These are phyloP conservation scores for Russula compacta DNA, from an alignment of 768 basidiomycete species.

Conservation along the genomic window DNA sequence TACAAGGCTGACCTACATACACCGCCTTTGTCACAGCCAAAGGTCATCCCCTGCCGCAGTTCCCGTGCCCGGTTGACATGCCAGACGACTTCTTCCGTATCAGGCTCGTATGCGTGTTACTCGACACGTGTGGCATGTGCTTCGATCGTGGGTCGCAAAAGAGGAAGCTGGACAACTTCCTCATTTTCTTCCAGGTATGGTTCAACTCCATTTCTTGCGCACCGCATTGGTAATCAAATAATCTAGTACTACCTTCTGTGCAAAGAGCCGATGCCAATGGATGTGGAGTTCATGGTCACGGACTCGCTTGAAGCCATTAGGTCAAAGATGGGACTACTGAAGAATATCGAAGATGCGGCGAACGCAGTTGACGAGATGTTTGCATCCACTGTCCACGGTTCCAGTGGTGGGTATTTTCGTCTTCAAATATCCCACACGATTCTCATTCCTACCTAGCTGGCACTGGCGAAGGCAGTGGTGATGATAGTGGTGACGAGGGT, in stretches of 20 bases:
- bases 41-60: slow-evolving; percentile 75
- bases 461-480: slow-evolving; percentile 48
- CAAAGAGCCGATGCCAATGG: slow-evolving; percentile 90
- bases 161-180: slow-evolving; percentile 87
- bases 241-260: slow-evolving; percentile 75
- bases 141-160: slow-evolving; percentile 91
- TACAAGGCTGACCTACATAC: background rate
- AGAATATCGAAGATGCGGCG: slow-evolving; percentile 80
- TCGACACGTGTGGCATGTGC: slow-evolving; percentile 96
- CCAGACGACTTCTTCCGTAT: slow-evolving; percentile 96
- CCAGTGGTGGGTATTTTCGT: slow-evolving; percentile 37
- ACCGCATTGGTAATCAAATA: background rate
- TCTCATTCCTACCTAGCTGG: slow-evolving; percentile 22
- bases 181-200: slow-evolving; percentile 85
- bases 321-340: slow-evolving; percentile 63
- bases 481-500: slow-evolving; percentile 39
- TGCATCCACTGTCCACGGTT: slow-evolving; percentile 50
- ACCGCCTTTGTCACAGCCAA: slow-evolving; percentile 48
- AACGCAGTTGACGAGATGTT: slow-evolving; percentile 87
- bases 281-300: slow-evolving; percentile 93
- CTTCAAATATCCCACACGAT: slow-evolving; percentile 9
- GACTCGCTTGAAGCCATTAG: slow-evolving; percentile 93
- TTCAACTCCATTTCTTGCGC: background rate
- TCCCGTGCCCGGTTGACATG: slow-evolving; percentile 70
- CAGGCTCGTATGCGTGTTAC: slow-evolving; percentile 80